These are phyloP conservation scores for Leishmania arabica DNA, from an alignment of 208 protist species.

Conservation along the genomic window DNA sequence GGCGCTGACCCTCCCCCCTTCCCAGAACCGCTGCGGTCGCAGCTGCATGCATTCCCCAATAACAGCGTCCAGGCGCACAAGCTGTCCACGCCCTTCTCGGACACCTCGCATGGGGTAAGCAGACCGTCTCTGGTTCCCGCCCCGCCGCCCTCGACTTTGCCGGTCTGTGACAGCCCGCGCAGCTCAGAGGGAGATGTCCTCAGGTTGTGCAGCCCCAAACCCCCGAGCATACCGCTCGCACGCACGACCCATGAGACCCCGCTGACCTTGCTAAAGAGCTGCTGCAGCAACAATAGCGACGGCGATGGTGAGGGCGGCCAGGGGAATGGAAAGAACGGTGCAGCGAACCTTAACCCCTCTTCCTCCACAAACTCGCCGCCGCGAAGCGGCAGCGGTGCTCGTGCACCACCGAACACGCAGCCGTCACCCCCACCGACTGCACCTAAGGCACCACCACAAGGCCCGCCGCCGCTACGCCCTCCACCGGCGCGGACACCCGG, in stretches of 20 bases:
- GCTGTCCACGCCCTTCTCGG: conserved; percentile 5
- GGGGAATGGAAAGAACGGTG: neutral
- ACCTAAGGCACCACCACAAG: neutral
- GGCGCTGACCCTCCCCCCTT: conserved; percentile 5
- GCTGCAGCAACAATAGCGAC: conserved; percentile 6
- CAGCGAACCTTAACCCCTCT: neutral
- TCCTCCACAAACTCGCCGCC: neutral
- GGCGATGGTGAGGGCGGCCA: neutral
- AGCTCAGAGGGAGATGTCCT: neutral
- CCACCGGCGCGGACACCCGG: neutral
- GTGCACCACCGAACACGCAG: neutral
- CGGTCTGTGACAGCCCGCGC: conserved; percentile 5
- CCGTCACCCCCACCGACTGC: neutral
- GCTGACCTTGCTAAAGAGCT: conserved; percentile 11
- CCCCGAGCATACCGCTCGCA: neutral
- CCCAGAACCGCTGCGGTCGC: neutral
- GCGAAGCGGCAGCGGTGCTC: neutral
- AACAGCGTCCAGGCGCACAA: conserved; percentile 12
- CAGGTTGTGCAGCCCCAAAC: neutral
- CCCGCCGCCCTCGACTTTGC: conserved; percentile 13
- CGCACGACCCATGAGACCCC: conserved; percentile 6
- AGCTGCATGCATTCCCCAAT: neutral
- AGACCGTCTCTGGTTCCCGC: neutral
- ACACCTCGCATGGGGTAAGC: neutral
- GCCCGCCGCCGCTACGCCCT: neutral